Conservation (phyloP, 495 filamentous ascomycete species). For the Xylona heveae region DNA sequence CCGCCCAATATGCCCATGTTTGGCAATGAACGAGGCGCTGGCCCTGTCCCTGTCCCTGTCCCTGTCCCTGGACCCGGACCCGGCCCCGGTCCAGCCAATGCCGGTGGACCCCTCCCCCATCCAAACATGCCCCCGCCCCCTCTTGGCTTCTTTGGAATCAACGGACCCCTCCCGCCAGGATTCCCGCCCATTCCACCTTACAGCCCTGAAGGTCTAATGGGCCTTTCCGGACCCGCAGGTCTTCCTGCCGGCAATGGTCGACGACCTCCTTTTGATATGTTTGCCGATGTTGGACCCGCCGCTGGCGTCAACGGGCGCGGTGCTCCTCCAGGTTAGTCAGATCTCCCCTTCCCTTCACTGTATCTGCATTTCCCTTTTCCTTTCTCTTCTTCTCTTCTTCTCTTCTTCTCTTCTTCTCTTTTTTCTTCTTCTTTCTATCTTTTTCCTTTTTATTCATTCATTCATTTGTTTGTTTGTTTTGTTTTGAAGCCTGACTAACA, state of each 20-base stretch:
- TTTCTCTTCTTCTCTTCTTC: too few species aligned
- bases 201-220: too few species aligned
- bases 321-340: conserved; percentile 3
- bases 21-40: too few species aligned
- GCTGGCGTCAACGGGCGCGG: conserved; percentile 2
- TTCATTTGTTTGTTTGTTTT: not conserved
- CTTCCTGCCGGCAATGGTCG: conserved; percentile 1
- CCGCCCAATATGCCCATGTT: conserved; percentile 3
- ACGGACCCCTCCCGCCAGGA: conserved; percentile 9
- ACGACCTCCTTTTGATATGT: not conserved
- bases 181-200: not conserved
- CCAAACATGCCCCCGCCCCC: conserved; percentile 4
- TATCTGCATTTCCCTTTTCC: conserved; percentile 2
- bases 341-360: too few species aligned
- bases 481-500: conserved; percentile 1
- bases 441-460: conserved; percentile 1
- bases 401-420: conserved; percentile 2
- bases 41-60: too few species aligned
- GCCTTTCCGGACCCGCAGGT: conserved; percentile 1
- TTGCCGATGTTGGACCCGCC: not conserved
- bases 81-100: too few species aligned
- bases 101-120: too few species aligned
- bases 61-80: too few species aligned
- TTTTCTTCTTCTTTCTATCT: conserved; percentile 3
- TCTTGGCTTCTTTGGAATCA: conserved; percentile 18